Conservation (phyloP, 345 rosid genomes). For the Eucalyptus paniculata region DNA sequence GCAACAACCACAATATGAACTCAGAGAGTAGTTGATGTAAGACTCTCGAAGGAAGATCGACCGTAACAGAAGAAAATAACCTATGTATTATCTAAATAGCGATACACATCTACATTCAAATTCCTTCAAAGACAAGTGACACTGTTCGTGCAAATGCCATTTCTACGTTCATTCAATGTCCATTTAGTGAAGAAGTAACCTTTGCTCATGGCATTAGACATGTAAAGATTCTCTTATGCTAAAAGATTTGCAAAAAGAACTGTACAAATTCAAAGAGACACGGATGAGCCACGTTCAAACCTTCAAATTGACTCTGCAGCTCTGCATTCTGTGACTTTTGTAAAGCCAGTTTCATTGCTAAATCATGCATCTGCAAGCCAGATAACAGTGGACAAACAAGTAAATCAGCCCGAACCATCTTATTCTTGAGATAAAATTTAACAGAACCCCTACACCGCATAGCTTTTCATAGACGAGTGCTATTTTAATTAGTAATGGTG, state of each 20-base stretch:
- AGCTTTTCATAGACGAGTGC: neutral
- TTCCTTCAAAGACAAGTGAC: neutral
- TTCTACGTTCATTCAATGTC: neutral
- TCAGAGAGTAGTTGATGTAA: neutral
- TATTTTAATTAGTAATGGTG: neutral
- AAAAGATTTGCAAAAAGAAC: neutral
- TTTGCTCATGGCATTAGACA: neutral
- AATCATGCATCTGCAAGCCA: slow-evolving; percentile 68
- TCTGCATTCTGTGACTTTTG: slow-evolving; percentile 84
- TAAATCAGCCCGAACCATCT: neutral
- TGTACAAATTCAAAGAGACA: neutral
- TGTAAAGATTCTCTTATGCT: neutral
- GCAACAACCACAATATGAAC: neutral
- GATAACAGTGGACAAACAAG: neutral
- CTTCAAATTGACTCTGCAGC: slow-evolving; percentile 82
- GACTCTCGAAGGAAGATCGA: neutral
- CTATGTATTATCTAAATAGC: neutral
- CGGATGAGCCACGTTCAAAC: slow-evolving; percentile 4
- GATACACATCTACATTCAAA: neutral
- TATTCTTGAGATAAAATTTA: neutral
- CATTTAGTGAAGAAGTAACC: neutral
- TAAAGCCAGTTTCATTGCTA: slow-evolving; percentile 69
- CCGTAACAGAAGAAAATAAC: neutral
- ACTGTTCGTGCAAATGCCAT: neutral
- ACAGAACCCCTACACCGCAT: neutral